A percentile compares a stretch with the other conserved stretches of the same genome.
phyloP scores from a whole-genome alignment of 495 filamentous ascomycete species.

The Apodospora peruviana region DNA sequence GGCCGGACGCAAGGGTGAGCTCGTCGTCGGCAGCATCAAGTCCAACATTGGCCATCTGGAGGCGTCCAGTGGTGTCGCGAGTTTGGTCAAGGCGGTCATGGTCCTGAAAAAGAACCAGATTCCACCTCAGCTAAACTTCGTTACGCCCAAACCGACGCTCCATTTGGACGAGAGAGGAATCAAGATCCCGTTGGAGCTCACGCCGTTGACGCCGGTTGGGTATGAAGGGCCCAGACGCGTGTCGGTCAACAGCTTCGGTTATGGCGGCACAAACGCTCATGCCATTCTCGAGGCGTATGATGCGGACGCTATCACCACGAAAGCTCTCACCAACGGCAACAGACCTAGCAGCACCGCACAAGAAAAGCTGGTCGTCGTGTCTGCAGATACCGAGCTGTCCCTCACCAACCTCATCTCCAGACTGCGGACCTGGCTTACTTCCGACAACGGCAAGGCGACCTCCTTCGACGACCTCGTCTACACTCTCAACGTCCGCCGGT shows the following conservation, averaged over 20 bases:
- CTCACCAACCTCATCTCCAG: constrained; percentile 22
- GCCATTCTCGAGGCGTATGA: constrained; percentile 37
- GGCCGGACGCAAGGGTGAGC: constrained; percentile 14
- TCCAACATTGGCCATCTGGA: constrained; percentile 52
- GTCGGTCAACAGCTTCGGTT: constrained; percentile 4
- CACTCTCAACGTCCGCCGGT: constrained; percentile 27
- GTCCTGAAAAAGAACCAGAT: constrained; percentile 45
- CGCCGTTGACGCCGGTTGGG: constrained; percentile 1
- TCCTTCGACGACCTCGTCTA: constrained; percentile 18
- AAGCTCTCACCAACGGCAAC: background rate
- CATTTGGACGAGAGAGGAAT: constrained; percentile 8
- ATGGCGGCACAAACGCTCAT: constrained; percentile 16
- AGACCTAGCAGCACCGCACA: background rate
- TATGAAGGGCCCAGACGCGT: background rate
- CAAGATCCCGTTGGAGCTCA: constrained; percentile 4
- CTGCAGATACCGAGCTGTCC: constrained; percentile 51
- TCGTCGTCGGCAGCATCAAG: constrained; percentile 50
- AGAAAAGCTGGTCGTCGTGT: constrained; percentile 29
- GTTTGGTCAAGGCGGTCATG: constrained; percentile 44
- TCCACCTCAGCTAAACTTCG: constrained; percentile 35
- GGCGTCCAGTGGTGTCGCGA: constrained; percentile 42
- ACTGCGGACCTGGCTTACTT: constrained; percentile 8
- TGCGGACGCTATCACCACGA: background rate
- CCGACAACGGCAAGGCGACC: constrained; percentile 20
- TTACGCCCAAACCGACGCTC: constrained; percentile 40